These are phyloP conservation scores for Fusarium fujikuroi DNA, from an alignment of 2,329 filamentous ascomycete genomes.

Conservation along the genomic window DNA sequence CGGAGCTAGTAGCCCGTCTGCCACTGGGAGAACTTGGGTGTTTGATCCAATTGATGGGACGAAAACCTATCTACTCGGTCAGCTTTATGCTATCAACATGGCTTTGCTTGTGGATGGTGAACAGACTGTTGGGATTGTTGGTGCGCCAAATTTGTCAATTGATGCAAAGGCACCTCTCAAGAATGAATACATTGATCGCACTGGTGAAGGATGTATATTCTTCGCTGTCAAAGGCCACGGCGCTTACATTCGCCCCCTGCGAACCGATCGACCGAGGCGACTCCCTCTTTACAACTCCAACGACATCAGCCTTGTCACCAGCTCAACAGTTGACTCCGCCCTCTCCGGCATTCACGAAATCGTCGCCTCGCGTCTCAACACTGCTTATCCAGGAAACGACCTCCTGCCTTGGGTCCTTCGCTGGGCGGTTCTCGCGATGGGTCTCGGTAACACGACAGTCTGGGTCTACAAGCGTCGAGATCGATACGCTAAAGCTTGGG, in stretches of 20 bases:
- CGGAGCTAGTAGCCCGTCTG: conserved; percentile 53
- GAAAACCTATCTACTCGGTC: conserved; percentile 63
- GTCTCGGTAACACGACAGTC: conserved; percentile 63
- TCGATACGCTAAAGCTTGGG: conserved; percentile 66
- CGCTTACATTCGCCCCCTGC: conserved; percentile 58
- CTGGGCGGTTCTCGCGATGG: conserved; percentile 64
- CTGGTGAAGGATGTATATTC: conserved; percentile 59
- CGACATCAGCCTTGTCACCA: conserved; percentile 59
- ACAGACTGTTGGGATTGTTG: conserved; percentile 63
- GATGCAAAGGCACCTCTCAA: conserved; percentile 53
- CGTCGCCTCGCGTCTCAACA: conserved; percentile 55
- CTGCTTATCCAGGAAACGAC: conserved; percentile 60
- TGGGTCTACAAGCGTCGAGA: conserved; percentile 65
- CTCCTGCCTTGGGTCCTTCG: conserved; percentile 68
- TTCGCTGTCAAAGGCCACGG: conserved; percentile 62
- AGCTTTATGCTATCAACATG: conserved; percentile 68
- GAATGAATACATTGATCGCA: conserved; percentile 58
- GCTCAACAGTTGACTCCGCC: conserved; percentile 59
- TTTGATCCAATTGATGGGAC: conserved; percentile 72
- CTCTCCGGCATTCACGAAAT: conserved; percentile 59
- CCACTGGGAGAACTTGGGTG: conserved; percentile 61
- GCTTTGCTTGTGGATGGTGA: conserved; percentile 61
- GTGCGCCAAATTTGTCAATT: conserved; percentile 57
- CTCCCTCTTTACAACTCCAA: conserved; percentile 48
- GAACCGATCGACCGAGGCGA: conserved; percentile 41